These are phyloP conservation scores for Mortierella sp. DNA, from an alignment of 371 early-diverging fungal genomes.

Conservation along the genomic window DNA sequence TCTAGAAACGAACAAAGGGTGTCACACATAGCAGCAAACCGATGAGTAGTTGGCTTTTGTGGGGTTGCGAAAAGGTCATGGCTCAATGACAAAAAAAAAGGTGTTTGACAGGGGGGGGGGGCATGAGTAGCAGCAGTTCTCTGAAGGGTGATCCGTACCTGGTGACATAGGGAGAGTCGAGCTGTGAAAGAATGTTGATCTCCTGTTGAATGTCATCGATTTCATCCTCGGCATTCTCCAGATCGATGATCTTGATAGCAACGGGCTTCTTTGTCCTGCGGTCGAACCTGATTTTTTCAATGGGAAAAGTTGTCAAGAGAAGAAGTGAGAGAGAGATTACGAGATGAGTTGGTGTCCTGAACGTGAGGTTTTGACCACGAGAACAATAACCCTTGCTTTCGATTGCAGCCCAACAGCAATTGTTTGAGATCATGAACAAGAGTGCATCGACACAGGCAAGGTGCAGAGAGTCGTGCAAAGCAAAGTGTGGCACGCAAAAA, in stretches of 20 bases:
- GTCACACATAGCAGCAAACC: neutral
- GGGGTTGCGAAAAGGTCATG: neutral
- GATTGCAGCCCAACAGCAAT: neutral
- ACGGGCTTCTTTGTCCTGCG: conserved; percentile 83
- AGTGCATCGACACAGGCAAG: too few relatives aligned
- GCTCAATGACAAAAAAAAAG: neutral
- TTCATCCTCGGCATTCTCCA: conserved; percentile 96
- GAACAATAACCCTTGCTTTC: neutral
- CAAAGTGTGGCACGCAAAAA: neutral
- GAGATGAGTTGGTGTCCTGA: neutral
- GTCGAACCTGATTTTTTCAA: conserved; percentile 73
- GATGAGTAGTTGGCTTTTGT: neutral
- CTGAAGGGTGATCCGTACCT: conserved; percentile 63
- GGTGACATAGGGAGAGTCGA: conserved; percentile 92
- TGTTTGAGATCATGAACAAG: neutral
- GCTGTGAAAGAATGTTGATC: conserved; percentile 93
- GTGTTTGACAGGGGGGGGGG: neutral
- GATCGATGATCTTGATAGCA: conserved; percentile 94
- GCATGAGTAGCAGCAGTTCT: neutral
- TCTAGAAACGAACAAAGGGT: conserved; percentile 44
- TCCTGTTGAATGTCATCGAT: conserved; percentile 98
- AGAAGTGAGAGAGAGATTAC: neutral
- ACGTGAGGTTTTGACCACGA: too few relatives aligned
- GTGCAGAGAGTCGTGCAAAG: too few relatives aligned
- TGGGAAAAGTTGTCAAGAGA: neutral